Evolutionary conservation across 345 rosid species (phyloP), one percentile per base, ranked within the genome.

Genomic region (Linum tenue): DNA sequence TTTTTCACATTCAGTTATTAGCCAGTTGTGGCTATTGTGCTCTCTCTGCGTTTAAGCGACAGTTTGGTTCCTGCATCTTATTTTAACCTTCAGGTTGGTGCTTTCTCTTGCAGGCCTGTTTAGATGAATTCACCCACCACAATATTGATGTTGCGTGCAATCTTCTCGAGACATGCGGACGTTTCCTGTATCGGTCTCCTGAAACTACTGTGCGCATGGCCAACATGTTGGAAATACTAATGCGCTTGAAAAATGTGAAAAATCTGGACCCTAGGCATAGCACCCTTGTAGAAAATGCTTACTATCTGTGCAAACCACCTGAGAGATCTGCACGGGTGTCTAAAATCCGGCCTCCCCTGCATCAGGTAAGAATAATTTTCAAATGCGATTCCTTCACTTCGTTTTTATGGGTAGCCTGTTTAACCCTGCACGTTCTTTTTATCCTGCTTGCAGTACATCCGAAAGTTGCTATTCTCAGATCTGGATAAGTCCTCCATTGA

Each of bases 211-310:
- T 87, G 39, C 84, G 96, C 73, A 91, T 95, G 97, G 83, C 95
- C 67, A 95, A 91, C 76, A 90, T 95, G 96, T 78, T 91, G 81
- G 99, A 95, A 81, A 95, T 95, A 77, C 79, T 95, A 76, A 91
- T 95, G 99, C 99, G 99, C 67, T 79, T 95, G 83, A 95, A 95
- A 84, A 95, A 95, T 83, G 99, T 95, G 51, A 95, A 95, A 76
- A 91, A 89, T 80, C 77, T 95, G 84, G 98, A 91, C 78, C 97
- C 99, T 64, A 92, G 99, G 41, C 99, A 89, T 68, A 90, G 85
- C 69, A 95, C 96, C 58, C 94, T 95, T 64, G 97, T 95, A 66
- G 99, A 95, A 87, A 95, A 95, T 83, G 97, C 98, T 67, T 95
- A 95, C 70, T 95, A 90, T 79, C 80, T 95, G 64, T 95, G 98